phyloP scores from a whole-genome alignment of 2,329 filamentous ascomycete genomes.

The Fusarium continuum region DNA sequence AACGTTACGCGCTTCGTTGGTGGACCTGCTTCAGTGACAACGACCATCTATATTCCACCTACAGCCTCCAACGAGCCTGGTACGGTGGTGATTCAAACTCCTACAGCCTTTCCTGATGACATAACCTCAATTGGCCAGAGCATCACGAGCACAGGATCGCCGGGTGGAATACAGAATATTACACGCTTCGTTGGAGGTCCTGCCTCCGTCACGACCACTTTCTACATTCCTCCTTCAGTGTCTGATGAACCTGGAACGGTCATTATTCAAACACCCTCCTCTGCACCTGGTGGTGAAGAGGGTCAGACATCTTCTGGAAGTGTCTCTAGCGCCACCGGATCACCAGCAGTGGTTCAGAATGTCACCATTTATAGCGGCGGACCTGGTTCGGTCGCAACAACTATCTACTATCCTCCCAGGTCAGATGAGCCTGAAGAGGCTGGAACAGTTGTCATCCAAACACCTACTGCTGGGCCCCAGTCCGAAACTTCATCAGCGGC shows the following conservation, averaged over 20 bases:
- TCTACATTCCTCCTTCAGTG: not conserved
- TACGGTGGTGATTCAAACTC: constrained; percentile 5
- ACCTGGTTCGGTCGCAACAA: not conserved
- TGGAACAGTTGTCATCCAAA: constrained; percentile 7
- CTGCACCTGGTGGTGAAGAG: too few relatives aligned
- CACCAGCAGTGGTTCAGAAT: not conserved
- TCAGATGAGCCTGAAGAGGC: not conserved
- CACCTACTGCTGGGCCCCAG: not conserved
- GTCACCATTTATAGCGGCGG: not conserved
- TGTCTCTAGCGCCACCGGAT: not conserved
- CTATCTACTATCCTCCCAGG: not conserved
- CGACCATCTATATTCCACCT: constrained; percentile 10
- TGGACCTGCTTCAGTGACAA: not conserved
- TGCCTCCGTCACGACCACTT: not conserved
- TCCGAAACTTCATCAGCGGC: not conserved
- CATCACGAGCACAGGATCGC: not conserved
- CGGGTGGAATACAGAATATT: not conserved
- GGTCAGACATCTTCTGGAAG: too few relatives aligned
- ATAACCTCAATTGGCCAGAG: not conserved
- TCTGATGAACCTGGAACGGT: not conserved
- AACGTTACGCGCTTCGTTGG: constrained; percentile 11
- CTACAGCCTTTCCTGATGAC: not conserved
- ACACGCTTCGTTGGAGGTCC: not conserved
- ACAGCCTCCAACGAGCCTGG: not conserved
- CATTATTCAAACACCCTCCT: constrained; percentile 9